Evolutionary conservation across 164 flowering plant species (phyloP).

Genomic region (Berberis vulgaris): DNA sequence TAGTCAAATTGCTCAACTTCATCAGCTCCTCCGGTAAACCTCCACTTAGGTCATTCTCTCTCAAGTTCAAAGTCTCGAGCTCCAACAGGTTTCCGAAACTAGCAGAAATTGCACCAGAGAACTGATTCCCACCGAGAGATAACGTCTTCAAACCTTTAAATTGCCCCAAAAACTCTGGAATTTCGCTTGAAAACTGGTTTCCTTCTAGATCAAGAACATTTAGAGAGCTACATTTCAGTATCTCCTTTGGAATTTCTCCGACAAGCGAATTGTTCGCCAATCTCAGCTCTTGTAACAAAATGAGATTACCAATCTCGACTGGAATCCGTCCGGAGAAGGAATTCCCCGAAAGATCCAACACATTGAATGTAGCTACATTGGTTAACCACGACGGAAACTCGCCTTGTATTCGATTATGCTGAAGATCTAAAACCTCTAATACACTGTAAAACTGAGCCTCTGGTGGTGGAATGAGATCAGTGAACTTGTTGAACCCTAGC

Average conservation of each 20-base stretch:
- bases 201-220: constrained; percentile 49
- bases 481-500: constrained; percentile 64
- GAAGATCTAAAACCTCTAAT: constrained; percentile 56
- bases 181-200: constrained; percentile 43
- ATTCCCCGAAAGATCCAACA: constrained; percentile 46
- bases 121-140: constrained; percentile 46
- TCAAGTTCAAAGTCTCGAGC: constrained; percentile 40
- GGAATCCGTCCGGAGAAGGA: constrained; percentile 44
- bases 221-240: constrained; percentile 34
- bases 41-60: constrained; percentile 44
- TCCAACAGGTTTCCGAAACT: constrained; percentile 25
- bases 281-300: constrained; percentile 45
- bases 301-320: constrained; percentile 28
- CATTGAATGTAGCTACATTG: constrained; percentile 25
- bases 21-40: constrained; percentile 37
- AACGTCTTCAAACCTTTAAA: constrained; percentile 31
- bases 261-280: constrained; percentile 51
- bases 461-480: constrained; percentile 35
- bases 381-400: constrained; percentile 56
- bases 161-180: constrained; percentile 36
- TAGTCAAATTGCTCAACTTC: constrained; percentile 36
- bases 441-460: constrained; percentile 21
- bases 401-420: constrained; percentile 42
- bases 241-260: constrained; percentile 36
- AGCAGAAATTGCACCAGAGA: constrained; percentile 41